Percentiles rank a stretch among this genome's conserved stretches.
Evolutionary conservation across 345 rosid genomes (phyloP).

Genomic region (Brassica juncea): DNA sequence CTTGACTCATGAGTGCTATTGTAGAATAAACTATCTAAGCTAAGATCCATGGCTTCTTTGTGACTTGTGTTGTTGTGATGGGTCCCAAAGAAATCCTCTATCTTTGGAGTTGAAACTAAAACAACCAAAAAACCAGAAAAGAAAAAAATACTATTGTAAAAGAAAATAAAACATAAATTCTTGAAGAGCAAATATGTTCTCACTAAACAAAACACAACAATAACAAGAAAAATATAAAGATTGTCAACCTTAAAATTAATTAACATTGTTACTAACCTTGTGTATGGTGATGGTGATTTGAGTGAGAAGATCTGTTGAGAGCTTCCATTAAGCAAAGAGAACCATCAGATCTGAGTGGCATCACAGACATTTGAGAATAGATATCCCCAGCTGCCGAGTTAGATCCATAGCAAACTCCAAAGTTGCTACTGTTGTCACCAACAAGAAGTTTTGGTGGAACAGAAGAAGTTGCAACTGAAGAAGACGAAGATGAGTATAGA

Average conservation of each 20-base stretch:
- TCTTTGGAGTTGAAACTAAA: constrained; percentile 70
- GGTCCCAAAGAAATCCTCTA: constrained; percentile 91
- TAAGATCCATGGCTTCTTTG: constrained; percentile 74
- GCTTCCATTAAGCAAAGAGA: constrained; percentile 94
- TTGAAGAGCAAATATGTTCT: constrained; percentile 38
- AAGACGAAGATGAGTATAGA: constrained; percentile 35
- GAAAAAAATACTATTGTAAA: not conserved
- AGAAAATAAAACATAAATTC: not conserved
- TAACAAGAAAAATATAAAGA: not conserved
- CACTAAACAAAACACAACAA: constrained; percentile 29
- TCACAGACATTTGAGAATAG: constrained; percentile 62
- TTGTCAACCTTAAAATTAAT: not conserved
- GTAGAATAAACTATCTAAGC: constrained; percentile 68
- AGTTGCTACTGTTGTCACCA: constrained; percentile 47
- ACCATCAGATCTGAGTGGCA: constrained; percentile 96
- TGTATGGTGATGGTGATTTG: constrained; percentile 48
- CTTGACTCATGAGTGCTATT: constrained; percentile 44
- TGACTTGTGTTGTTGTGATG: constrained; percentile 61
- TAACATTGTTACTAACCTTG: constrained; percentile 50
- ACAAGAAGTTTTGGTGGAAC: constrained; percentile 37
- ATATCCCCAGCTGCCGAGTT: constrained; percentile 40
- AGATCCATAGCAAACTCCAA: constrained; percentile 54
- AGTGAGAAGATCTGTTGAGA: constrained; percentile 57
- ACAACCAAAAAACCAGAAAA: constrained; percentile 23
- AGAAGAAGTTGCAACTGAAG: constrained; percentile 38